Evolutionary conservation across 352 stramenopile species (phyloP).

Genomic region (Discostella stelligera): DNA sequence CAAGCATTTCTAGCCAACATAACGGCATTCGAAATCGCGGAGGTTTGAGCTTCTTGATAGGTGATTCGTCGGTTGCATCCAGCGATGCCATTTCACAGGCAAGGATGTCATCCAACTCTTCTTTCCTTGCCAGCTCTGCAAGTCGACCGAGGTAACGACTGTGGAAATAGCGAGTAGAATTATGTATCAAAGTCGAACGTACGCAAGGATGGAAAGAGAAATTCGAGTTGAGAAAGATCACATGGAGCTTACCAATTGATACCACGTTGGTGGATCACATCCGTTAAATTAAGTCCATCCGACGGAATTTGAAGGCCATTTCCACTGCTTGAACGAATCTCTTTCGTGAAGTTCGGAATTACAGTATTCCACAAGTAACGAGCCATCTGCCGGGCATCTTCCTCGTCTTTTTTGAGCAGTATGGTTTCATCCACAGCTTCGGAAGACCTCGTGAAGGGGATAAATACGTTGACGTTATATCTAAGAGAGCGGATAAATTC

Average conservation of each 20-base stretch:
- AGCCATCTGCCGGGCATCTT: slow-evolving; percentile 62
- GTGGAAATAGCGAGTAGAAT: neutral
- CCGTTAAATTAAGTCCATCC: slow-evolving; percentile 90
- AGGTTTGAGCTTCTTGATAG: slow-evolving; percentile 39
- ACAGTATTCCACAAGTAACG: slow-evolving; percentile 73
- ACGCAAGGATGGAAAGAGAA: neutral
- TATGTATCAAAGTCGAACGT: neutral
- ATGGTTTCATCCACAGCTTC: slow-evolving; percentile 58
- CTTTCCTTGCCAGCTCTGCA: slow-evolving; percentile 86
- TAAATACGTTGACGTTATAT: slow-evolving; percentile 81
- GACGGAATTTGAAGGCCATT: slow-evolving; percentile 59
- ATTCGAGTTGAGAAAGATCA: neutral
- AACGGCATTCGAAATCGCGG: slow-evolving; percentile 83
- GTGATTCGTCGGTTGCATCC: neutral
- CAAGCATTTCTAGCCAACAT: slow-evolving; percentile 91
- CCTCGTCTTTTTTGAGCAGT: slow-evolving; percentile 71
- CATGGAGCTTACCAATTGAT: slow-evolving; percentile 85
- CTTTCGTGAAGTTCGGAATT: slow-evolving; percentile 65
- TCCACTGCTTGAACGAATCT: slow-evolving; percentile 51
- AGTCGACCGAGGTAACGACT: slow-evolving; percentile 92
- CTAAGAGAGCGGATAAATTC: slow-evolving; percentile 71
- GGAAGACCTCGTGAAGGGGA: slow-evolving; percentile 63
- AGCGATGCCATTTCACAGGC: slow-evolving; percentile 34
- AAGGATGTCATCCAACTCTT: slow-evolving; percentile 83
- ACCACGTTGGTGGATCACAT: slow-evolving; percentile 91